Conservation (phyloP, 129 eudicot species). For the Artemisia annua region DNA sequence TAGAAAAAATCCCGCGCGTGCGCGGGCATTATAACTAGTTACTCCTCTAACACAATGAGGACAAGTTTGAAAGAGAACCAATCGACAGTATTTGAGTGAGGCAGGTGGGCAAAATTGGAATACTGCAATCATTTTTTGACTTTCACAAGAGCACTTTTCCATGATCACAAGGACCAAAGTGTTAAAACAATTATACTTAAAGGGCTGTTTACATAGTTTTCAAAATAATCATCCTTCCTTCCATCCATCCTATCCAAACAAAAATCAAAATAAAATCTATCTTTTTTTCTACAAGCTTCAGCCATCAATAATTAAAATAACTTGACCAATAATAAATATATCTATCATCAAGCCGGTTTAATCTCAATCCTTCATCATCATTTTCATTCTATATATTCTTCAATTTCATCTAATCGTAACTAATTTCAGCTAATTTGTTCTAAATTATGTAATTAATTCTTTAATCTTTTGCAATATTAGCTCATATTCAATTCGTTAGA, state of each 20-base stretch:
- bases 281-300: background rate
- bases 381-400: background rate
- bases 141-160: no score
- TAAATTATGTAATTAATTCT: background rate
- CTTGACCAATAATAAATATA: background rate
- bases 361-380: background rate
- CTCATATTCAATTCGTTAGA: slow-evolving; percentile 17
- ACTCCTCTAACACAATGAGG: no score
- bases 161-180: no score
- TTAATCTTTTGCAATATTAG: background rate
- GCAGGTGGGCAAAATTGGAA: no score
- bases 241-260: background rate
- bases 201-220: no score
- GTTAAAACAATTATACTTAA: no score
- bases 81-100: no score
- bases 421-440: background rate
- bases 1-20: no score
- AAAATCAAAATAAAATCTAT: background rate
- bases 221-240: no score
- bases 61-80: no score
- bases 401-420: background rate
- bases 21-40: no score
- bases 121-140: no score
- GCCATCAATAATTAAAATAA: background rate
- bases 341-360: background rate